Conservation (phyloP, 2,329 filamentous ascomycete species). For the Neonectria punicea region DNA sequence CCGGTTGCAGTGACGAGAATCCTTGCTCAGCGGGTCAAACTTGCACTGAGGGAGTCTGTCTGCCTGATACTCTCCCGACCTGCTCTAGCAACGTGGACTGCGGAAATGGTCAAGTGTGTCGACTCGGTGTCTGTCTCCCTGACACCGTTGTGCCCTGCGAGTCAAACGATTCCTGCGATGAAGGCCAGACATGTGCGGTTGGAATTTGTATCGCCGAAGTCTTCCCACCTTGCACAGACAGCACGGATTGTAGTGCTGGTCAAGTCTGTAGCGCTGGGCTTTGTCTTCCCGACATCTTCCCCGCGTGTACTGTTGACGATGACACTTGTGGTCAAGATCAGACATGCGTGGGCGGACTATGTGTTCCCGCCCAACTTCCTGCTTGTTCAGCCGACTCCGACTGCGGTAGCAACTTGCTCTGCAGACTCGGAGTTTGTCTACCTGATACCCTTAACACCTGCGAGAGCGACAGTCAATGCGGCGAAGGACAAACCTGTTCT, state of each 20-base stretch:
- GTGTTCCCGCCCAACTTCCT: slow-evolving; percentile 10
- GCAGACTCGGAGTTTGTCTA: slow-evolving; percentile 16
- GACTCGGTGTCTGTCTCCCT: slow-evolving; percentile 12
- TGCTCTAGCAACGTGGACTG: slow-evolving; percentile 12
- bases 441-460: slow-evolving; percentile 7
- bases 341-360: slow-evolving; percentile 8
- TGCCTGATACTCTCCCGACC: slow-evolving; percentile 6
- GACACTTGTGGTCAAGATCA: slow-evolving; percentile 5
- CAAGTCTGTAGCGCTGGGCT: slow-evolving; percentile 6
- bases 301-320: background rate
- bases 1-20: background rate
- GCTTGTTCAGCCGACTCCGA: slow-evolving; percentile 13
- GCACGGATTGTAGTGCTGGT: slow-evolving; percentile 2
- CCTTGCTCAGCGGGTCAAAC: slow-evolving; percentile 4
- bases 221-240: slow-evolving; percentile 12
- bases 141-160: background rate
- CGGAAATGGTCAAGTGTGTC: slow-evolving; percentile 16
- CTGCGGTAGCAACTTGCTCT: slow-evolving; percentile 15
- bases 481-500: slow-evolving; percentile 6
- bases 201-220: slow-evolving; percentile 16
- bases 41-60: slow-evolving; percentile 13
- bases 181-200: slow-evolving; percentile 3
- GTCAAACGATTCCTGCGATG: background rate
- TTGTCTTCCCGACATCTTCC: slow-evolving; percentile 15
- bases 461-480: slow-evolving; percentile 2